Base-by-base conservation (phyloP, 129 eudicot genomes). In the Tagetes patula region DNA sequence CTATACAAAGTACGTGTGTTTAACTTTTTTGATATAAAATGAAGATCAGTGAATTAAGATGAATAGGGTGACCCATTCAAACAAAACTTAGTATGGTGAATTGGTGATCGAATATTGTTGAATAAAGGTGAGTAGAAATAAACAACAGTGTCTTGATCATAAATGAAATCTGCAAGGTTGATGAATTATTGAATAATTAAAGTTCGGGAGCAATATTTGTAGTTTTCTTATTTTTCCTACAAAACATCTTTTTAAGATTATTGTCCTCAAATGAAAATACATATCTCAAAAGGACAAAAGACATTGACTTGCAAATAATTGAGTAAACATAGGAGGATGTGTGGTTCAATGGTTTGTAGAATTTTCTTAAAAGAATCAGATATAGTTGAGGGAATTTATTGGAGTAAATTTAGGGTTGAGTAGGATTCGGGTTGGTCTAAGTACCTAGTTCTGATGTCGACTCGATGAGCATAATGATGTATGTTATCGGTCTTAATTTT, bases 121-220 rank as follows among this genome's bases (percentile, higher is more conserved):
- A 59, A 60, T 60, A 34, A 34, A 34, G 37, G 20, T 27, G 62
- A 34, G 20, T 27, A 5, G 42, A 60, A 33, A 34, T 36, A 8
- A 8, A 60, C 36, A 60, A 36, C 32, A 59, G 33, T 59, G 65
- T 59, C 41, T 10, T 59, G 8, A 34, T 61, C 67, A 61, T 61
- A 36, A 60, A 36, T 61, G 67, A 61, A 61, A 34, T 45, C 39
- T 61, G 43, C 20, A 11, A 11, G 43, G 42, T 36, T 61, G 67
- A 61, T 36, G 45, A 61, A 61, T 36, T 12, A 10, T 1, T 61
- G 67, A 38, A 11, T 20, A 20, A 20, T 20, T 20, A 20, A 20
- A 20, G 27, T 20, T 20, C 27, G 27, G 27, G 27, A 20, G 27
- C 27, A 20, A 20, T 27, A 33, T 59, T 3, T 0, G 41, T 32